Evolutionary conservation across 768 basidiomycete genomes (phyloP).

Genomic region (Mycena indigotica): DNA sequence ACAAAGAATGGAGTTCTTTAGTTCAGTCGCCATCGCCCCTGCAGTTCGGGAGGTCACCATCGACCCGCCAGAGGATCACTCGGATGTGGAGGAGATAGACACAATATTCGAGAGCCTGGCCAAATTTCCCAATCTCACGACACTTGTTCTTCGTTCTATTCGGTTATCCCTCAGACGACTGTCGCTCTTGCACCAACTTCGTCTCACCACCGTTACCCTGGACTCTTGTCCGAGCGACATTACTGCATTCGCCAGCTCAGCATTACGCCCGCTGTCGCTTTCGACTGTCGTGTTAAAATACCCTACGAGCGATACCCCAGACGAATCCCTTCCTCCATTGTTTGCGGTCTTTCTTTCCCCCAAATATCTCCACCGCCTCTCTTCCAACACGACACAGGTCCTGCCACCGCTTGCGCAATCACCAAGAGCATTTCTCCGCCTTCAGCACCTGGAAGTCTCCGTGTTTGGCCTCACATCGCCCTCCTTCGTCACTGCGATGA

Average conservation of each 20-base stretch:
- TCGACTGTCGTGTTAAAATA: constrained; percentile 13
- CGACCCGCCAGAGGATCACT: constrained; percentile 19
- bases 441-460: constrained; percentile 10
- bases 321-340: constrained; percentile 9
- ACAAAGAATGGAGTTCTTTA: constrained; percentile 19
- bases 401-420: constrained; percentile 2
- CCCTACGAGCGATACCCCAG: constrained; percentile 1
- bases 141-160: constrained; percentile 9
- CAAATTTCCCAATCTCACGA: constrained; percentile 18
- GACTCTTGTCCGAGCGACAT: constrained; percentile 20
- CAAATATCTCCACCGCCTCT: constrained; percentile 15
- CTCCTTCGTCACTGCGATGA: constrained; percentile 6
- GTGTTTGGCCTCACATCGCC: constrained; percentile 7
- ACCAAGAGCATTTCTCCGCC: constrained; percentile 10
- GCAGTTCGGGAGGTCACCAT: constrained; percentile 23
- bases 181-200: constrained; percentile 9
- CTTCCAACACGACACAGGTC: constrained; percentile 12
- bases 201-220: constrained; percentile 9
- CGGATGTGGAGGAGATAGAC: constrained; percentile 20
- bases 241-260: constrained; percentile 2
- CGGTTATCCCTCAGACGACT: constrained; percentile 13
- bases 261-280: constrained; percentile 4
- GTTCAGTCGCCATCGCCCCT: constrained; percentile 18
- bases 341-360: constrained; percentile 20
- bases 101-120: constrained; percentile 20